Evolutionary conservation across 345 rosid species (phyloP), one percentile per base, ranked within the genome.

Genomic region (Arabidopsis arenosa): DNA sequence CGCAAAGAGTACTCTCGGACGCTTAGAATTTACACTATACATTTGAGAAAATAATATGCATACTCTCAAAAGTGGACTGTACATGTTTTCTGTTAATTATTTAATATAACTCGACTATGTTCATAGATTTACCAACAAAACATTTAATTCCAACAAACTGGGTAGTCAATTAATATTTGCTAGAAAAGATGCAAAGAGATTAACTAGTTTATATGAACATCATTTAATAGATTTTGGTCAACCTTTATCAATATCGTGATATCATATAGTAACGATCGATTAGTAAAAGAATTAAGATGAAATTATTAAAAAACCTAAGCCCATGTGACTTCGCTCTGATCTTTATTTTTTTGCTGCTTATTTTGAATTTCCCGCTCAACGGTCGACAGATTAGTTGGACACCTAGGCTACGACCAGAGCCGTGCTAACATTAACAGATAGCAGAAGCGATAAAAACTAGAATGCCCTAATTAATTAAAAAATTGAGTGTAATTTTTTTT

Each of bases 341-440:
- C 68, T 63, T 44, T 55, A 23, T 23, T 70, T 45, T 40, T 72
- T 58, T 59, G 58, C 55, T 58, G 68, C 54, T 65, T 57, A 72
- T 72, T 77, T 78, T 72, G 74, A 78, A 72, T 78, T 47, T 66
- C 77, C 74, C 77, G 81, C 77, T 48, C 77, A 66, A 59, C 69
- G 73, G 74, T 78, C 81, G 49, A 78, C 47, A 48, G 23, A 49
- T 64, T 58, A 57, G 68, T 33, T 77, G 56, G 63, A 63, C 67
- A 77, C 52, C 48, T 28, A 48, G 58, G 52, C 35, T 53, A 71
- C n/a, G n/a, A 21, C 1, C 23, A 21, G 23, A 21, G 23, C 23
- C 1, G 23, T 21, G 23, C 23, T 21, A 21, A 21, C 23, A 21
- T 21, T 21, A 21, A 21, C 1, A 21, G 23, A 21, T 21, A 21